Conservation (phyloP, 495 filamentous ascomycete species). For the Lasiosphaeria hispida region DNA sequence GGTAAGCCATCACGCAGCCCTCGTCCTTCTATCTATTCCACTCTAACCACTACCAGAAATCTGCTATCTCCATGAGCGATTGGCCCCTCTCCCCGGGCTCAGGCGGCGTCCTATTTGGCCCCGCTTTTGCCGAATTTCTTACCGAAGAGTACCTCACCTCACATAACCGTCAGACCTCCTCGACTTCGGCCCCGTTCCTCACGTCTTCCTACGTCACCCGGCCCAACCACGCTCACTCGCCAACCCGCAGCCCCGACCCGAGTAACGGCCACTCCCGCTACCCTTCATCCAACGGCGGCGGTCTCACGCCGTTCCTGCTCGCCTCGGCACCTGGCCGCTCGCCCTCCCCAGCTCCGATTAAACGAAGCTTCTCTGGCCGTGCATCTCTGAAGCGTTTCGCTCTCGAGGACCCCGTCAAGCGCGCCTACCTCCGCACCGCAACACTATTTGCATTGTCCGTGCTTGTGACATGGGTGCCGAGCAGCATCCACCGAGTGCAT, state of each 20-base stretch:
- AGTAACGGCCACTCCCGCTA: neutral
- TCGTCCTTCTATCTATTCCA: slow-evolving; percentile 2
- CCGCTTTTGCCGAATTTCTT: neutral
- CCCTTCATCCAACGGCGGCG: neutral
- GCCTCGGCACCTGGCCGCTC: neutral
- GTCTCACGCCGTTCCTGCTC: neutral
- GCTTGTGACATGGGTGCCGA: slow-evolving; percentile 76
- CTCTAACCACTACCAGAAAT: neutral
- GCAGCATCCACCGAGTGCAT: slow-evolving; percentile 69
- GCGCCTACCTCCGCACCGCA: slow-evolving; percentile 70
- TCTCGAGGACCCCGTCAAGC: slow-evolving; percentile 54
- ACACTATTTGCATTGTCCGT: slow-evolving; percentile 72
- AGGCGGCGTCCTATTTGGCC: neutral
- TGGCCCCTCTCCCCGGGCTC: slow-evolving; percentile 12
- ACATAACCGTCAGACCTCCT: neutral
- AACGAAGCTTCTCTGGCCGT: neutral
- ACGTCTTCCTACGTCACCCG: neutral
- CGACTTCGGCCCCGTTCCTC: neutral
- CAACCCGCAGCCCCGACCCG: neutral
- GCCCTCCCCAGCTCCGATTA: neutral
- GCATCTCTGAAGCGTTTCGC: slow-evolving; percentile 22
- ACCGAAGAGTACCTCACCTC: too few species aligned
- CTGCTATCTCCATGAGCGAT: neutral
- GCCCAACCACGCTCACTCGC: neutral
- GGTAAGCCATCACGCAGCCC: slow-evolving; percentile 1